These are phyloP conservation scores for Pterocarpus macrocarpus DNA, from an alignment of 306 rosid genomes.

Conservation along the genomic window DNA sequence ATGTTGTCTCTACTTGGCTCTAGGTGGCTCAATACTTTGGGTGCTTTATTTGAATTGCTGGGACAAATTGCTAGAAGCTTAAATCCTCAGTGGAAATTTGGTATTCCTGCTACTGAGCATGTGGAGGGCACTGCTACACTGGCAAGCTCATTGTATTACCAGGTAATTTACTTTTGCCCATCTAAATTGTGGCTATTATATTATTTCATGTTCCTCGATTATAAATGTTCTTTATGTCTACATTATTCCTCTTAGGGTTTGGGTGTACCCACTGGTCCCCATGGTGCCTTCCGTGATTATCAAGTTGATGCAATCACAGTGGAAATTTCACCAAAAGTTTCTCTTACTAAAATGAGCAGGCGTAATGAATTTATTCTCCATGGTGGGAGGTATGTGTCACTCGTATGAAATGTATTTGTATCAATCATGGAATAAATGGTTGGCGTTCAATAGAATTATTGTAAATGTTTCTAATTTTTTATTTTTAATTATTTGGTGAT, in stretches of 20 bases:
- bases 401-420: slow-evolving; percentile 15
- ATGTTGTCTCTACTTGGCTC: slow-evolving; percentile 68
- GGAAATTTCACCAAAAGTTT: slow-evolving; percentile 78
- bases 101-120: slow-evolving; percentile 88
- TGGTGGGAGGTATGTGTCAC: slow-evolving; percentile 80
- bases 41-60: slow-evolving; percentile 69
- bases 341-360: slow-evolving; percentile 60
- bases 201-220: not conserved
- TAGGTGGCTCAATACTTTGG: slow-evolving; percentile 81
- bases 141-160: slow-evolving; percentile 90
- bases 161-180: slow-evolving; percentile 62
- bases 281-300: slow-evolving; percentile 97
- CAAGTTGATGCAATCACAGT: slow-evolving; percentile 95
- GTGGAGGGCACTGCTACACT: slow-evolving; percentile 92
- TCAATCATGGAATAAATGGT: slow-evolving; percentile 28
- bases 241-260: slow-evolving; percentile 67
- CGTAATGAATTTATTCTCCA: slow-evolving; percentile 74
- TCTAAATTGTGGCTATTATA: slow-evolving; percentile 1
- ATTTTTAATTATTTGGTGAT: not conserved
- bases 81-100: slow-evolving; percentile 86
- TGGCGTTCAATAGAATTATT: slow-evolving; percentile 24
- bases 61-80: slow-evolving; percentile 70
- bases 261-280: slow-evolving; percentile 96
- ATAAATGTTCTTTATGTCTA: slow-evolving; percentile 31
- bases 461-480: slow-evolving; percentile 16